A percentile compares a stretch with the other conserved stretches of the same genome.
Evolutionary conservation across 2,329 filamentous ascomycete genomes (phyloP).

Genomic region (Pseudogymnoascus sp.): DNA sequence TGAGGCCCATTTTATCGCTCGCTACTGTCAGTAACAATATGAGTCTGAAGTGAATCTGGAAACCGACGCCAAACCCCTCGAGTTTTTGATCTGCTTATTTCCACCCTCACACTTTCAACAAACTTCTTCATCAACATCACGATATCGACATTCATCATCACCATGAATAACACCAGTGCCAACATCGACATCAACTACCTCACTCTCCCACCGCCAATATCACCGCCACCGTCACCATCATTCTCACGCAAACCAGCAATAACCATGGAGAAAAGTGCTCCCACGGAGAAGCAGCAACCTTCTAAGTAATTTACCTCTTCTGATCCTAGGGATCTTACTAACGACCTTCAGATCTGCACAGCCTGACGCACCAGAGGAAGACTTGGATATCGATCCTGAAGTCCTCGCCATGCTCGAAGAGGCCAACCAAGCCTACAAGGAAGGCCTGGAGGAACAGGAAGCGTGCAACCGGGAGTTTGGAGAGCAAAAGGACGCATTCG

Average conservation of each 20-base stretch:
- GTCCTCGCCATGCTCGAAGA: constrained; percentile 1
- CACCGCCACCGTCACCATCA: background rate
- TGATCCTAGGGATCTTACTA: background rate
- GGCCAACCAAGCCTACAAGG: background rate
- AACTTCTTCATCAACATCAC: background rate
- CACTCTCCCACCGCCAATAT: background rate
- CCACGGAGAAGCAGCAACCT: background rate
- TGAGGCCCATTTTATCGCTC: background rate
- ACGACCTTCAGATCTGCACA: background rate
- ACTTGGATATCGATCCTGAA: background rate
- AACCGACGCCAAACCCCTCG: background rate
- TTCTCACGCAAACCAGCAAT: background rate
- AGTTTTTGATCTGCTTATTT: background rate
- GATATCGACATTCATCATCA: background rate
- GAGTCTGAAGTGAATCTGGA: background rate
- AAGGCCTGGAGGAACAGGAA: background rate
- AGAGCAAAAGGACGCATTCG: background rate
- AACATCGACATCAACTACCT: background rate
- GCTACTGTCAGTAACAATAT: background rate
- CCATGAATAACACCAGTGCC: background rate
- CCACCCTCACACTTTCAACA: background rate
- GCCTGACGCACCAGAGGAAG: background rate
- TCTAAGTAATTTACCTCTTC: background rate
- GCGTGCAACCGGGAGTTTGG: background rate
- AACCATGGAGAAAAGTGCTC: background rate